Conservation (phyloP, 257 asterid species). For the Solanum medicagineum region DNA sequence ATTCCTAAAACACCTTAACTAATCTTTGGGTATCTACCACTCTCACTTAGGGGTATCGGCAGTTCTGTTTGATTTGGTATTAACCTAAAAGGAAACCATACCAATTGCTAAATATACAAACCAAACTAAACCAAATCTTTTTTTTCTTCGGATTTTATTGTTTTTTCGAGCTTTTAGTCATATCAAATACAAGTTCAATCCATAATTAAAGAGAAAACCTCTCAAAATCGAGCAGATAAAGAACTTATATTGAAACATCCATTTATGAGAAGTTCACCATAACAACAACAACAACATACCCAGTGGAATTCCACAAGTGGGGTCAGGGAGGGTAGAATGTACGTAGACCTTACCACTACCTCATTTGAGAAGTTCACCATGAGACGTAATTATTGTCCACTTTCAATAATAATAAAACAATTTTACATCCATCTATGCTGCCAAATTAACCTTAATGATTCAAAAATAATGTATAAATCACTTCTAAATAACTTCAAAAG, state of each 20-base stretch:
- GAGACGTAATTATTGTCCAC: background rate
- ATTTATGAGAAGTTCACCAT: background rate
- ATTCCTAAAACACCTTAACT: background rate
- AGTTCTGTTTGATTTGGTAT: background rate
- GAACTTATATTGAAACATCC: background rate
- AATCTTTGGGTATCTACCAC: background rate
- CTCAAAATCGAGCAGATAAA: background rate
- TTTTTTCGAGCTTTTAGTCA: background rate
- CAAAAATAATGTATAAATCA: background rate
- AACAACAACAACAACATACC: too few species aligned
- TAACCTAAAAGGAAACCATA: background rate
- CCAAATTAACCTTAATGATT: background rate
- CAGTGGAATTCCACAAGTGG: too few species aligned
- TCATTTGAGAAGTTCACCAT: background rate
- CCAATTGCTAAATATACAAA: background rate
- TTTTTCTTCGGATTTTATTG: background rate
- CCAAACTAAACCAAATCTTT: background rate
- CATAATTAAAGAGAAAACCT: background rate
- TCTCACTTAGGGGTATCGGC: background rate
- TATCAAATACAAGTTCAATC: background rate
- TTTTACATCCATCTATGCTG: background rate
- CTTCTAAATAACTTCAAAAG: background rate
- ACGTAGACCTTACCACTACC: too few species aligned
- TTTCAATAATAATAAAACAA: background rate
- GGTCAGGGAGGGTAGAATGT: too few species aligned